These are phyloP conservation scores for Rhizophlyctis rosea DNA, from an alignment of 192 early-diverging fungal genomes.

Conservation along the genomic window DNA sequence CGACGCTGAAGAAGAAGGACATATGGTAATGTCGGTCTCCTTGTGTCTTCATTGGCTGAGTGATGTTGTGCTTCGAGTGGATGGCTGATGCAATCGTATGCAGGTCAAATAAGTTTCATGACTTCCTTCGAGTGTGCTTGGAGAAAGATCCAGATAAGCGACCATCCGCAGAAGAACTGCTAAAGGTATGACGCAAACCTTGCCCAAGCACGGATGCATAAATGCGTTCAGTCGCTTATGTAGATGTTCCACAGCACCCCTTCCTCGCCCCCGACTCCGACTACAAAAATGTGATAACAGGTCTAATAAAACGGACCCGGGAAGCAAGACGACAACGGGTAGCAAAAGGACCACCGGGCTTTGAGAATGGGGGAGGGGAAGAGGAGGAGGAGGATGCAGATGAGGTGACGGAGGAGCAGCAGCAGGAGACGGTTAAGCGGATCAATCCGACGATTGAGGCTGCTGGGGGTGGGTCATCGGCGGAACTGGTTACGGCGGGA, in stretches of 20 bases:
- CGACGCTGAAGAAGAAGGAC: conserved; percentile 37
- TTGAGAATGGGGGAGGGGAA: conserved; percentile 30
- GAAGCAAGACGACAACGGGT: conserved; percentile 27
- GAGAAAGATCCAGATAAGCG: conserved; percentile 55
- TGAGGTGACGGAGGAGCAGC: conserved; percentile 3
- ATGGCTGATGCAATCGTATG: conserved; percentile 11
- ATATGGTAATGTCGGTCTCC: conserved; percentile 23
- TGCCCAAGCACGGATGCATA: neutral
- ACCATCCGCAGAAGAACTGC: conserved; percentile 38
- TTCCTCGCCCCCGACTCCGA: conserved; percentile 34
- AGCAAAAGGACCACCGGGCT: conserved; percentile 7
- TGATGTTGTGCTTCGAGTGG: neutral
- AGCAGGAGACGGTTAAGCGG: conserved; percentile 17
- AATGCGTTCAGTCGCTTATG: too few relatives aligned
- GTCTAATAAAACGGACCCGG: conserved; percentile 38
- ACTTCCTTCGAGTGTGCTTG: conserved; percentile 48
- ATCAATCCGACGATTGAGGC: neutral
- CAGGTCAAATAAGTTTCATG: conserved; percentile 47
- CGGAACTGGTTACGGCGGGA: neutral
- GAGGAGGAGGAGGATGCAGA: conserved; percentile 26
- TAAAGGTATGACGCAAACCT: conserved; percentile 35
- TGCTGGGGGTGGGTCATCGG: neutral
- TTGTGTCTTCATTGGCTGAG: neutral
- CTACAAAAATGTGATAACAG: conserved; percentile 19
- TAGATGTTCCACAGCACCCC: conserved; percentile 34